Evolutionary conservation across 495 filamentous ascomycete genomes (phyloP), one percentile per base, ranked within the genome.

Genomic region (Aspergillus nanangensis): DNA sequence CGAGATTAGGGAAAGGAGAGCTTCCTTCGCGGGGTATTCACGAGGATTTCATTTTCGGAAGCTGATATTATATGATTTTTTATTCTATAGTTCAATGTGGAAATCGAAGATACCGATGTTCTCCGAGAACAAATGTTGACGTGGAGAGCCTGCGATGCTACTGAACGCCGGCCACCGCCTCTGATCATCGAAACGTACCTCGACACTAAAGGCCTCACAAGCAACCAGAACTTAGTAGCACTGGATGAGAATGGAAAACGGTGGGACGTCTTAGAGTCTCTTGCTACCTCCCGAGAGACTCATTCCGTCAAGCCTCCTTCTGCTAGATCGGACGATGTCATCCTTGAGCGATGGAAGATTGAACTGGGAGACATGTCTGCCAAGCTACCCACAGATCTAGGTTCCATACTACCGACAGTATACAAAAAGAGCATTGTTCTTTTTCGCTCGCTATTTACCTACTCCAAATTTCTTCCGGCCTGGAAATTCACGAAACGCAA

Each of bases 361-460:
- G 84, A 92, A 56, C 71, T 97, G 48, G 86, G 81, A 45, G 68
- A 83, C 50, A 62, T 76, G 13, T 62, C 72, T n/a, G 72, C 74
- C 38, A 60, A 69, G 32, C 62, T 73, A 21, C 75, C 81, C 13
- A 52, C 56, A 24, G 87, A 93, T 51, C 78, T 89, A 53, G 80
- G 75, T 25, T 73, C 80, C 23, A 78, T 79, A 15, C 70, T 96
- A 38, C 90, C 93, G 4, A 92, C 88, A 18, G 82, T 93, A 47
- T 98, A 98, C 73, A 98, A 97, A 71, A 90, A 92, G 68, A 84
- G 82, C 55, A 93, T 98, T 49, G 84, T 97, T 44, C 78, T 97
- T 50, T 96, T 97, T 66, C 79, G 94, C 47, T 90, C 90, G 8
- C 75, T 98, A n/a, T 96, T 89, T 64, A 76, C 88, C 11, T 86